These are phyloP conservation scores for Ceriops decandra DNA, from an alignment of 345 rosid genomes.

Conservation along the genomic window DNA sequence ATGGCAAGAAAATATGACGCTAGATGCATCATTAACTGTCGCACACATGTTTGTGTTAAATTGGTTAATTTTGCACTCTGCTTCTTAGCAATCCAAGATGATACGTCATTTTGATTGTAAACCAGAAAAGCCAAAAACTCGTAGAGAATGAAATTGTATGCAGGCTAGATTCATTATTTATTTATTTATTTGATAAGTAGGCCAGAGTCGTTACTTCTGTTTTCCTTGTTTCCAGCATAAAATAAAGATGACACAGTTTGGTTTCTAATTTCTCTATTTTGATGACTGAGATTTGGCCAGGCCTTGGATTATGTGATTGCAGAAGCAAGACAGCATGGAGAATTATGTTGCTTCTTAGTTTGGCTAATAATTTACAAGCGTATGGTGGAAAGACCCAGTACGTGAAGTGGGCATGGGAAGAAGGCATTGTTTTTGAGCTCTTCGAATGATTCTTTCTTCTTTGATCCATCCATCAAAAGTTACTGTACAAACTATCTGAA, in stretches of 20 bases:
- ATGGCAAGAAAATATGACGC: too few relatives aligned
- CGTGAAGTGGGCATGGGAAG: slow-evolving; percentile 98
- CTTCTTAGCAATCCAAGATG: not conserved
- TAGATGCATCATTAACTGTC: too few relatives aligned
- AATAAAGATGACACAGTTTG: not conserved
- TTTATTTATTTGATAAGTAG: too few relatives aligned
- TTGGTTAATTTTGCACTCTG: not conserved
- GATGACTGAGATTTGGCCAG: slow-evolving; percentile 40
- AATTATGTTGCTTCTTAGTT: slow-evolving; percentile 73
- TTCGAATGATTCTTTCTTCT: slow-evolving; percentile 94
- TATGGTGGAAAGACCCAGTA: slow-evolving; percentile 96
- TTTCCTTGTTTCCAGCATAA: not conserved
- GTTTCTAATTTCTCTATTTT: not conserved
- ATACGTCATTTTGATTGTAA: not conserved
- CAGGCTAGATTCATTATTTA: not conserved
- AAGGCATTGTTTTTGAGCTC: slow-evolving; percentile 87
- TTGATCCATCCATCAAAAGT: slow-evolving; percentile 83
- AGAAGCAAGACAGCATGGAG: slow-evolving; percentile 68
- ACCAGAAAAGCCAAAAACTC: not conserved
- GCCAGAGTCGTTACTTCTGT: not conserved
- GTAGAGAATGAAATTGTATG: not conserved
- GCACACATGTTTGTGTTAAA: not conserved
- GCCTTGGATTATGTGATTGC: slow-evolving; percentile 92
- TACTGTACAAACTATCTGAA: slow-evolving; percentile 75
- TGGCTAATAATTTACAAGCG: slow-evolving; percentile 82